These are phyloP conservation scores for Corchorus capsularis DNA, from an alignment of 345 rosid genomes.

Conservation along the genomic window DNA sequence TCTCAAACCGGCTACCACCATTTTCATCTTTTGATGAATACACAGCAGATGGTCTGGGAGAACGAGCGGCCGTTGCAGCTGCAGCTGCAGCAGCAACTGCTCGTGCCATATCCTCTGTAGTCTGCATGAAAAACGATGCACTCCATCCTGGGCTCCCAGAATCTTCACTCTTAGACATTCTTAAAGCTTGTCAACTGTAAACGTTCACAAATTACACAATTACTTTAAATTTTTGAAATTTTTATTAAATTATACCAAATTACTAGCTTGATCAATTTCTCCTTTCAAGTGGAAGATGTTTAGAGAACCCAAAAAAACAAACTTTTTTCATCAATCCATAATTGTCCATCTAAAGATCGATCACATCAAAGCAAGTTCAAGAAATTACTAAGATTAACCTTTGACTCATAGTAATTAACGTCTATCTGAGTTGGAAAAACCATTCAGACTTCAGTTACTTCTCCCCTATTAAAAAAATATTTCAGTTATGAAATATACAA, in stretches of 20 bases:
- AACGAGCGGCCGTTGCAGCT: constrained; percentile 67
- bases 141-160: constrained; percentile 84
- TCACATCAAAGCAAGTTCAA: background rate
- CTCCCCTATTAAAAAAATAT: background rate
- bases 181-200: constrained; percentile 37
- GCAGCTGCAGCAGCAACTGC: constrained; percentile 81
- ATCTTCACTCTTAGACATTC: constrained; percentile 71
- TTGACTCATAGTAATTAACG: background rate
- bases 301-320: no score
- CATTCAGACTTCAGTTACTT: constrained; percentile 23
- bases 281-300: background rate
- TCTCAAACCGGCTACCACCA: constrained; percentile 66
- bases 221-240: background rate
- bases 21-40: constrained; percentile 70
- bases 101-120: constrained; percentile 76
- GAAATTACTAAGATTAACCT: constrained; percentile 5
- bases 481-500: constrained; percentile 20
- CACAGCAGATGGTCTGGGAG: constrained; percentile 86
- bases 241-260: background rate
- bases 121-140: constrained; percentile 65
- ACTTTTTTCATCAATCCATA: background rate
- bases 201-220: constrained; percentile 10
- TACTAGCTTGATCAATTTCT: constrained; percentile 5
- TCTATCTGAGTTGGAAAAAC: background rate
- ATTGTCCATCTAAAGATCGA: constrained; percentile 7